Base-by-base conservation (phyloP, 2,329 filamentous ascomycete species). In the Pseudogymnoascus sp. region DNA sequence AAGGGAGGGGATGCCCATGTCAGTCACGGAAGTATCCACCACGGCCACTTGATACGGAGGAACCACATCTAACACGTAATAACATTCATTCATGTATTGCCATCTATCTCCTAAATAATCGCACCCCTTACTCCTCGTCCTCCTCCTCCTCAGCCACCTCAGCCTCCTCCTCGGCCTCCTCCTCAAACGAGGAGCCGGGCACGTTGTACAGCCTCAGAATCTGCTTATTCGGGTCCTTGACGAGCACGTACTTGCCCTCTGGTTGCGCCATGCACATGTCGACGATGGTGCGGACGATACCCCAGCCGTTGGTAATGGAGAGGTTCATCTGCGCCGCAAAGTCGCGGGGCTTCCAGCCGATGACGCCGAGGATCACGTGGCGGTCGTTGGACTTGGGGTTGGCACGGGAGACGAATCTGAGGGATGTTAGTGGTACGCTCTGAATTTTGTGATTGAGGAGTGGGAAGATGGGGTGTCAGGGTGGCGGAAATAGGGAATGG, bases 321-420 rank as follows among this genome's bases (percentile, higher is more conserved):
- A 99, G 78, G 80, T 97, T 97, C 94, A 99, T 99, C 82, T 99
- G 94, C 72, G 85, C 83, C 66, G 94, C 94, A 70, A 99, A 97
- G 74, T 99, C 95, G 71, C 90, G 88, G 38, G 94, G 94, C 82
- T 99, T 99, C 88, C 96, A 97, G 77, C 92, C 92, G 33, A 97
- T 84, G 63, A 99, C 94, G 70, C 94, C 94, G 61, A 99, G 86
- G 68, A 99, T 87, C 73, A 97, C 90, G 78, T 99, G 94, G 77
- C 91, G 91, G 74, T 96, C 90, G 74, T 94, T 92, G 71, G 85
- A 86, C 81, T 94, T 93, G 69, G 94, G 93, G 81, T 93, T 96
- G 70, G 87, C 84, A 72, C 94, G 92, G 61, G 93, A 97, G 66
- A 99, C 92, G 79, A 99, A 99, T 71, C 93, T 93, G 69, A 65